Evolutionary conservation across 1,139 yeast genomes (phyloP), one percentile per base, ranked within the genome.

Genomic region (Torulaspora globosa): DNA sequence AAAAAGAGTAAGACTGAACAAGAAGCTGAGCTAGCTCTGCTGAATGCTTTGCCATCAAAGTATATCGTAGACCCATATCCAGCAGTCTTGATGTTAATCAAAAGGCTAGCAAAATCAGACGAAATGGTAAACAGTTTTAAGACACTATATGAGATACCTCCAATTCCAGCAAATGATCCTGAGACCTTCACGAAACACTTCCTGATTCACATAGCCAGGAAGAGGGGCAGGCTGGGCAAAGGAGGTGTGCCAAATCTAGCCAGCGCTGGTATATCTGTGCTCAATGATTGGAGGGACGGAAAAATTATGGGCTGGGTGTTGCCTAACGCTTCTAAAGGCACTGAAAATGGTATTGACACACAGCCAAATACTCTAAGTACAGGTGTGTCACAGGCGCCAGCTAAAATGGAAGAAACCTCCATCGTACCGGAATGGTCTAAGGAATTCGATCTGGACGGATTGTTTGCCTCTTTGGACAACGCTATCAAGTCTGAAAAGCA

Each of bases 221-320:
- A 81, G 56, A 82, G 87, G 68, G 99, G 99, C 46, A 79, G 97
- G 67, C 74, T 92, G 54, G 89, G 96, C 43, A 85, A 79, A 64
- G 96, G 96, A 39, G 99, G 98, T 61, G 70, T 92, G 47, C 96
- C 98, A 44, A 89, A 92, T 66, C 68, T 92, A 57, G 82, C 80
- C 48, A 76, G 92, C 52, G 96, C 98, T 10, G 96, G 95, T 33
- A 68, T 78, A 58, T 75, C 87, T 29, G 85, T 92, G 3, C 75
- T 94, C 61, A 87, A 80, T 57, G 99, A 92, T 69, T 94, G 97
- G 97, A 82, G 97, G 70, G 97, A 90, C 68, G 98, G 98, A 48
- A 80, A 95, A 64, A 79, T 92, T 57, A 70, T 83, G 46, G 96
- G 97, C 39, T 92, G 97, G 96, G 81, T 89, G 1, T 68, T 82